Percentiles rank a stretch among this genome's conserved stretches.
Conservation (phyloP, 1,284 basidiomycete genomes). For the Marasmius fiardii region DNA sequence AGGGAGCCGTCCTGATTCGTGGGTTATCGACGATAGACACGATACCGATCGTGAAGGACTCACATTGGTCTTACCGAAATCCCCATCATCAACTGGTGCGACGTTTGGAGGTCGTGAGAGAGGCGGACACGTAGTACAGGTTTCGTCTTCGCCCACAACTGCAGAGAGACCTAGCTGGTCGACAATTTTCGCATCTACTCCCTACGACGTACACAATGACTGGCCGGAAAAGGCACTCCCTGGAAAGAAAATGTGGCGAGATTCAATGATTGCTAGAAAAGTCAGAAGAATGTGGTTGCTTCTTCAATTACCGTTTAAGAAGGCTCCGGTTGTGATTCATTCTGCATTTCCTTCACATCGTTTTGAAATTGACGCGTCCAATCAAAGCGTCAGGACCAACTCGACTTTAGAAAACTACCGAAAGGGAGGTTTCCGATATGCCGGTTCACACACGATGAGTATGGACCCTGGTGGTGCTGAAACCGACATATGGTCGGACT, state of each 20-base stretch:
- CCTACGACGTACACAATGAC: not conserved
- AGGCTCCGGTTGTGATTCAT: conserved; percentile 16
- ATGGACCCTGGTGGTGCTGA: conserved; percentile 3
- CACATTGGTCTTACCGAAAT: conserved; percentile 5
- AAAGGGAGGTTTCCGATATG: conserved; percentile 8
- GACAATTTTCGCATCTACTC: not conserved
- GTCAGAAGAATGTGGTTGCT: not conserved
- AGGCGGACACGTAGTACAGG: conserved; percentile 14
- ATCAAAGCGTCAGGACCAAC: conserved; percentile 30
- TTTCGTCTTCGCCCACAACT: conserved; percentile 13
- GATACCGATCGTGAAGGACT: conserved; percentile 5
- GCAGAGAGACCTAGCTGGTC: not conserved
- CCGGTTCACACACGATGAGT: not conserved
- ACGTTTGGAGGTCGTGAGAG: too few relatives aligned
- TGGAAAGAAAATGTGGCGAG: conserved; percentile 12
- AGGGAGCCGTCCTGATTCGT: conserved; percentile 6
- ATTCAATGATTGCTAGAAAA: conserved; percentile 2
- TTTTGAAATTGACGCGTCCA: conserved; percentile 28
- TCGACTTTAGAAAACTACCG: conserved; percentile 34
- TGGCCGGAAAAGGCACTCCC: conserved; percentile 7
- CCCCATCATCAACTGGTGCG: conserved; percentile 4
- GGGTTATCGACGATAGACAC: conserved; percentile 12
- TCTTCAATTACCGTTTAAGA: conserved; percentile 19
- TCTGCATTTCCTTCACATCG: conserved; percentile 24
- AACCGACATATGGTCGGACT: conserved; percentile 6